Evolutionary conservation across 2,329 filamentous ascomycete species (phyloP).

Genomic region (Diplodia intermedia): DNA sequence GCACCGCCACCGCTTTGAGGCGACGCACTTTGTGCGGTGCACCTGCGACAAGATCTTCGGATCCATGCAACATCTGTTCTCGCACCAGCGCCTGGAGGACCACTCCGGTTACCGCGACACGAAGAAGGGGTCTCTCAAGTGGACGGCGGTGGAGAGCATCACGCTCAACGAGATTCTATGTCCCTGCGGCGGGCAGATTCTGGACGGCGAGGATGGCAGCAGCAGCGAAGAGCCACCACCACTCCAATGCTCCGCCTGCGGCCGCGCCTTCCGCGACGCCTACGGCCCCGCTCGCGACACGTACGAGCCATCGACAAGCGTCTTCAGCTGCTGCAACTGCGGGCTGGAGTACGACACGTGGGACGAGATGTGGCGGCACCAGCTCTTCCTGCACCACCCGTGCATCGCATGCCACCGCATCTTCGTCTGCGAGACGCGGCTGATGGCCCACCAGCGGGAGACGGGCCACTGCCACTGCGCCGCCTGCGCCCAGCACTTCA

Average conservation of each 20-base stretch:
- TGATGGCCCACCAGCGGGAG: slow-evolving; percentile 24
- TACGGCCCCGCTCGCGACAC: slow-evolving; percentile 23
- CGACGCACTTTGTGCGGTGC: slow-evolving; percentile 25
- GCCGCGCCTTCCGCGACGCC: slow-evolving; percentile 24
- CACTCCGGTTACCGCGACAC: slow-evolving; percentile 29
- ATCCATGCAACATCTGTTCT: slow-evolving; percentile 28
- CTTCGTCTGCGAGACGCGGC: slow-evolving; percentile 26
- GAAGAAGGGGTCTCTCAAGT: slow-evolving; percentile 27
- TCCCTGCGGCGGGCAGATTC: slow-evolving; percentile 20
- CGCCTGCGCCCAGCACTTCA: slow-evolving; percentile 29
- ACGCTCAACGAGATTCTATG: slow-evolving; percentile 30
- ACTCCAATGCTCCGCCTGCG: slow-evolving; percentile 15
- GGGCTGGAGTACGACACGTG: slow-evolving; percentile 21
- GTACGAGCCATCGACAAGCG: slow-evolving; percentile 13
- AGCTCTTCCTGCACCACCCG: slow-evolving; percentile 31
- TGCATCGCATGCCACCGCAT: slow-evolving; percentile 32
- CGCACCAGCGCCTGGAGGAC: slow-evolving; percentile 31
- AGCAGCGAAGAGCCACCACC: neutral
- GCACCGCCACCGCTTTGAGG: slow-evolving; percentile 26
- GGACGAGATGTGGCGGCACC: slow-evolving; percentile 32
- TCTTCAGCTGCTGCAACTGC: slow-evolving; percentile 27
- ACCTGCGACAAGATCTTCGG: slow-evolving; percentile 25
- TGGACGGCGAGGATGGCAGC: slow-evolving; percentile 12
- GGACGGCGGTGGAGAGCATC: slow-evolving; percentile 17
- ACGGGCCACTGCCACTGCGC: slow-evolving; percentile 30